phyloP scores from a whole-genome alignment of 179 eudicot genomes.

The Camellia oleifera region DNA sequence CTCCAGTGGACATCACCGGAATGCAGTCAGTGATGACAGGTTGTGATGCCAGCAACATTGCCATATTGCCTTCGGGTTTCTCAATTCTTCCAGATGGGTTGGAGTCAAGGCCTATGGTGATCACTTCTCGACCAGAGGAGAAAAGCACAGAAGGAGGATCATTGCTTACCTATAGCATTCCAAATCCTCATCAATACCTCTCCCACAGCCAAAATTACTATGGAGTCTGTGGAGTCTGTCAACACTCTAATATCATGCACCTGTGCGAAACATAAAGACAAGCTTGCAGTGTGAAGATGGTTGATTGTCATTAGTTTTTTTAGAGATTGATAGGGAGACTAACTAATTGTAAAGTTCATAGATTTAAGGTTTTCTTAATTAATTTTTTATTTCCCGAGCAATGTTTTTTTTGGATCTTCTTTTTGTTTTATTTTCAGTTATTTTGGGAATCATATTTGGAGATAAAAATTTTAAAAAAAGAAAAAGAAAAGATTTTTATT shows the following conservation, averaged over 20 bases:
- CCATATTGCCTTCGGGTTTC: conserved; percentile 79
- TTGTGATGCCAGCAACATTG: conserved; percentile 75
- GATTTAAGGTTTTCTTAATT: conserved; percentile 2
- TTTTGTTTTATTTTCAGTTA: not conserved
- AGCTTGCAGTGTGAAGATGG: conserved; percentile 83
- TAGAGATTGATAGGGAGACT: not conserved
- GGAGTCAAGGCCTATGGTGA: conserved; percentile 76
- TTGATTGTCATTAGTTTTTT: conserved; percentile 14
- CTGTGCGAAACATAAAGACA: conserved; percentile 63
- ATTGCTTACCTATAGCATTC: conserved; percentile 72
- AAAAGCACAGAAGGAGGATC: conserved; percentile 74
- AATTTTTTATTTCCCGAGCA: not conserved
- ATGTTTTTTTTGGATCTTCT: not conserved
- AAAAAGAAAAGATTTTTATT: too few relatives aligned
- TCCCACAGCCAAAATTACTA: conserved; percentile 51
- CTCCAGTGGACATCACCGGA: conserved; percentile 62
- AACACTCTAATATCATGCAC: conserved; percentile 67
- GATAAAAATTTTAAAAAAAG: too few relatives aligned
- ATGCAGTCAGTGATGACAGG: conserved; percentile 90
- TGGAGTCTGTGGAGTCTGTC: conserved; percentile 71
- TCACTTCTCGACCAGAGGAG: conserved; percentile 64
- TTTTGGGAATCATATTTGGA: too few relatives aligned
- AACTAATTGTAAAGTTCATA: conserved; percentile 9
- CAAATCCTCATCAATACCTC: conserved; percentile 69
- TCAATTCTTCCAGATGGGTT: conserved; percentile 83